Conservation (phyloP, 495 filamentous ascomycete species). For the Chaetomium fimeti region DNA sequence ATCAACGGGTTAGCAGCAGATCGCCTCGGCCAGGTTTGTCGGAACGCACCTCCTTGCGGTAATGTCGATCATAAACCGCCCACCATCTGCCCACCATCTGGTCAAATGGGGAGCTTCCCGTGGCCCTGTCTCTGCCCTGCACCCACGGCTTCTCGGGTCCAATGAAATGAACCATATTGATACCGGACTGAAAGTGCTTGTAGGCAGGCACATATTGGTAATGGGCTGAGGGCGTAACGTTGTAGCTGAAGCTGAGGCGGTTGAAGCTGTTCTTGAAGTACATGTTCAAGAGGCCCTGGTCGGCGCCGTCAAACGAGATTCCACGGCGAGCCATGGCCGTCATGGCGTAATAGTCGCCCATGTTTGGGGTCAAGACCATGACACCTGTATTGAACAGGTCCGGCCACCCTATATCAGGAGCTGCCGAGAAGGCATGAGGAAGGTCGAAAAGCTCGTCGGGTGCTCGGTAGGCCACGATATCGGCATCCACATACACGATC, state of each 20-base stretch:
- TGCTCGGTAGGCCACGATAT: conserved; percentile 79
- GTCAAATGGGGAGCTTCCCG: conserved; percentile 65
- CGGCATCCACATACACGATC: conserved; percentile 90
- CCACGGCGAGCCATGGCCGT: conserved; percentile 77
- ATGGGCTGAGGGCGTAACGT: conserved; percentile 88
- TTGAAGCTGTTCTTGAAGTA: conserved; percentile 81
- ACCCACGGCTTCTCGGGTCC: conserved; percentile 88
- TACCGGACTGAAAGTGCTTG: conserved; percentile 81
- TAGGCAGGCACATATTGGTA: conserved; percentile 97
- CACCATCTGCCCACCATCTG: conserved; percentile 84
- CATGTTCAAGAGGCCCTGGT: conserved; percentile 94
- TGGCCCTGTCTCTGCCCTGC: conserved; percentile 58
- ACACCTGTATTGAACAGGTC: conserved; percentile 97
- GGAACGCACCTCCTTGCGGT: conserved; percentile 52
- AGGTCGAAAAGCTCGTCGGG: conserved; percentile 90
- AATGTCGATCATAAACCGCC: conserved; percentile 87
- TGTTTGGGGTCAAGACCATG: conserved; percentile 83
- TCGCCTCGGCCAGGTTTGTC: conserved; percentile 8
- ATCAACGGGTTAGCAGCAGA: conserved; percentile 9
- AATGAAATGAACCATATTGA: conserved; percentile 91
- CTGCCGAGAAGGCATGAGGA: conserved; percentile 76
- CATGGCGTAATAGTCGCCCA: conserved; percentile 84
- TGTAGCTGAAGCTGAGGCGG: conserved; percentile 90
- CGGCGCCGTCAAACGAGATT: conserved; percentile 94
- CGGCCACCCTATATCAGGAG: conserved; percentile 96